A percentile compares a stretch with the other conserved stretches of the same genome.
Evolutionary conservation across 768 basidiomycete genomes (phyloP).

Genomic region (Lentinula detonsa): DNA sequence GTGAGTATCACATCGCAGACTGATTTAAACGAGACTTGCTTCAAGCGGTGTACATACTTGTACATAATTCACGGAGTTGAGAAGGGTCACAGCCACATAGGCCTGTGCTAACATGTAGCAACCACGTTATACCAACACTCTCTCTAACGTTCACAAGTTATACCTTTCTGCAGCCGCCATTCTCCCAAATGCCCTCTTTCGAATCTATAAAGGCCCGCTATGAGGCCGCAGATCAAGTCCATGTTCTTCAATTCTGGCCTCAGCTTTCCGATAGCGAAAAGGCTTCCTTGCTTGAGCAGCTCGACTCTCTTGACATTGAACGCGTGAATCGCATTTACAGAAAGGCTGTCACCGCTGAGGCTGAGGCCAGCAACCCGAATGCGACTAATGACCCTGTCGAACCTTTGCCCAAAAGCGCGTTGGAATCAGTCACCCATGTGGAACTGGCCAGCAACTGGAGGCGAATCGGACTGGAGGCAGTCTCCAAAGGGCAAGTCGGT

Average conservation of each 20-base stretch:
- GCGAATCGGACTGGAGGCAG: slow-evolving; percentile 71
- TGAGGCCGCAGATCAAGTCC: slow-evolving; percentile 77
- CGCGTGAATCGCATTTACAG: slow-evolving; percentile 88
- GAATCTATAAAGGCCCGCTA: slow-evolving; percentile 59
- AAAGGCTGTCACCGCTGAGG: slow-evolving; percentile 68
- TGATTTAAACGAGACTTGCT: no score
- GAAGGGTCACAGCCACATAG: background rate
- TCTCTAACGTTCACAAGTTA: background rate
- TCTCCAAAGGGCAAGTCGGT: slow-evolving; percentile 80
- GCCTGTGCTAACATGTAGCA: background rate
- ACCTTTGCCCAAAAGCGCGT: slow-evolving; percentile 75
- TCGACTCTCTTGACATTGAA: slow-evolving; percentile 76
- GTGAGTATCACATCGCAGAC: no score
- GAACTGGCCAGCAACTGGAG: slow-evolving; percentile 70
- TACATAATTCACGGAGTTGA: background rate
- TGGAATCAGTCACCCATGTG: slow-evolving; percentile 53
- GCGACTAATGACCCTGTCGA: slow-evolving; percentile 51
- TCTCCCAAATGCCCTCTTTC: slow-evolving; percentile 39
- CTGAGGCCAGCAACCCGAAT: slow-evolving; percentile 33
- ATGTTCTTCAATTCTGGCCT: slow-evolving; percentile 86
- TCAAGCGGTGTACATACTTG: no score
- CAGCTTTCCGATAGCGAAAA: slow-evolving; percentile 62
- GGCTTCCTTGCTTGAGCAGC: slow-evolving; percentile 58
- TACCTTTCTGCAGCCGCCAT: background rate
- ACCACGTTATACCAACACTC: background rate